phyloP scores from a whole-genome alignment of 2,329 filamentous ascomycete genomes.

The Colletotrichum tropicicola region DNA sequence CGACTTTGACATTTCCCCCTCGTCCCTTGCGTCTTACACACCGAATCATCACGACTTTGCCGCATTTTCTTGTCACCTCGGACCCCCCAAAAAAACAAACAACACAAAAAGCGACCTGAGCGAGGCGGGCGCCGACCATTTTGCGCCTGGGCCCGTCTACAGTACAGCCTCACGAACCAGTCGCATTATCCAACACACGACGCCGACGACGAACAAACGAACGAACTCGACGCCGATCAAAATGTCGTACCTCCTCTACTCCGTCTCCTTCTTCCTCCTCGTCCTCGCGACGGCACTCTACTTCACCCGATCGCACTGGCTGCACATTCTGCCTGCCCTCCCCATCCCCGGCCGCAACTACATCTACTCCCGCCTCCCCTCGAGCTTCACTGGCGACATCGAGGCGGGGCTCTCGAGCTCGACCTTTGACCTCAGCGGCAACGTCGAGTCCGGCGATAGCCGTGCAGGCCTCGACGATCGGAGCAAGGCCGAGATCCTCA shows the following conservation, averaged over 20 bases:
- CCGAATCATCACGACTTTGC: too few relatives aligned
- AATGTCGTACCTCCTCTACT: constrained; percentile 87
- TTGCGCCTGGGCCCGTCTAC: too few relatives aligned
- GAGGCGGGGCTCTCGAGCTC: constrained; percentile 86
- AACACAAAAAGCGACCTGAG: too few relatives aligned
- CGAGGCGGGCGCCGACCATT: too few relatives aligned
- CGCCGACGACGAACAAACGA: not conserved
- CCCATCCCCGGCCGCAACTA: constrained; percentile 64
- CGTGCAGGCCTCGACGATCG: constrained; percentile 83
- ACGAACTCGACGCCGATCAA: constrained; percentile 32
- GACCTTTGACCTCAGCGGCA: constrained; percentile 84
- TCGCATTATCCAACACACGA: not conserved
- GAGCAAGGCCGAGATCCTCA: constrained; percentile 83
- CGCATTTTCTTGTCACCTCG: too few relatives aligned
- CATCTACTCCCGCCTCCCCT: constrained; percentile 81
- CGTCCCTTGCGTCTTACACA: not conserved
- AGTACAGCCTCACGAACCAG: too few relatives aligned
- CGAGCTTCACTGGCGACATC: constrained; percentile 82
- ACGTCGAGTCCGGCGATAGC: constrained; percentile 81
- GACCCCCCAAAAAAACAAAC: too few relatives aligned
- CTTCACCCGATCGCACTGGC: constrained; percentile 82
- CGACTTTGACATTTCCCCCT: not conserved
- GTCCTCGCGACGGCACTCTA: constrained; percentile 79
- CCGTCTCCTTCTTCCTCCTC: constrained; percentile 76
- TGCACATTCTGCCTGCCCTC: constrained; percentile 71